These are phyloP conservation scores for Neospermospora avenae DNA, from an alignment of 2,329 filamentous ascomycete genomes.

Conservation along the genomic window DNA sequence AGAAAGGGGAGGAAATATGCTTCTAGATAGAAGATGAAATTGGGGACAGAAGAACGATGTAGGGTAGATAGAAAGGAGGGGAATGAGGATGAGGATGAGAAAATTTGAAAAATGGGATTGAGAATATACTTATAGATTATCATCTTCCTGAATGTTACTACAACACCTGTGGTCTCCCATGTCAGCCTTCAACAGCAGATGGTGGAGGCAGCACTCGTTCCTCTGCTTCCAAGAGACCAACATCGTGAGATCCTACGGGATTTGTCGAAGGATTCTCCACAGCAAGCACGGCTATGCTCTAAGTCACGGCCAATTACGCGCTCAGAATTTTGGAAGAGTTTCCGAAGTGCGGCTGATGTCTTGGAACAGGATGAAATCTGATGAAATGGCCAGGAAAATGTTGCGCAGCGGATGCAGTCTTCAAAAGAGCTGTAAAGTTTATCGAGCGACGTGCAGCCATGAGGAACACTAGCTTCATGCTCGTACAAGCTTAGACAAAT, in stretches of 20 bases:
- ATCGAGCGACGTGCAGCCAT: too few relatives aligned
- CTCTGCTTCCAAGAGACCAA: neutral
- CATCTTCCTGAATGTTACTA: neutral
- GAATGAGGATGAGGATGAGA: neutral
- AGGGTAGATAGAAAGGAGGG: neutral
- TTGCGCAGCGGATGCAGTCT: constrained; percentile 1
- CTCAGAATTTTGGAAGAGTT: neutral
- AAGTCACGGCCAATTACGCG: constrained; percentile 1
- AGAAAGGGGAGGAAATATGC: neutral
- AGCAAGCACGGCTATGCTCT: constrained; percentile 3
- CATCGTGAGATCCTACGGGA: neutral
- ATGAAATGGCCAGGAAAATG: neutral
- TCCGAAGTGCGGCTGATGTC: neutral
- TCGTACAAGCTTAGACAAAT: neutral
- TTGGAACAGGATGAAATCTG: neutral
- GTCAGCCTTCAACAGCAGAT: neutral
- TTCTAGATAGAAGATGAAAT: neutral
- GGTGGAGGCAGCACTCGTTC: neutral
- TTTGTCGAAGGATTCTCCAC: neutral
- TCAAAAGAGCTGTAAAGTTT: neutral
- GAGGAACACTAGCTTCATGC: neutral
- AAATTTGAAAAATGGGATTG: neutral
- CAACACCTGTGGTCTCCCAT: neutral
- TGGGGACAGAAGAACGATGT: neutral
- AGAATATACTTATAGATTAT: constrained; percentile 3